Conservation (phyloP, 176 grass and related monocot genomes). For the Raddia distichophylla region DNA sequence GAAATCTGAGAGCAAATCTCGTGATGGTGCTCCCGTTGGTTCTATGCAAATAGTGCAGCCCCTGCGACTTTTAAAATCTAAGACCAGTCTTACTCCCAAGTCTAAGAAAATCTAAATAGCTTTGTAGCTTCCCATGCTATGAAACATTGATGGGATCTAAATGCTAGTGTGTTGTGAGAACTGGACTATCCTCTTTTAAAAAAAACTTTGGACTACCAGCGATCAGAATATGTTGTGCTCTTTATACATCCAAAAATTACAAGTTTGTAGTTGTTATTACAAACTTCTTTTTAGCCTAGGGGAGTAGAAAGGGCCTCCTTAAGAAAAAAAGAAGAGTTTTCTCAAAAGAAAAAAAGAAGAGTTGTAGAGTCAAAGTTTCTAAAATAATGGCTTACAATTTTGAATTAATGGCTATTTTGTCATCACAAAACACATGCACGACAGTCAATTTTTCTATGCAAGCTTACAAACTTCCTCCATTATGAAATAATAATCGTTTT, state of each 20-base stretch:
- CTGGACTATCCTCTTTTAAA: no score
- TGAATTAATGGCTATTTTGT: neutral
- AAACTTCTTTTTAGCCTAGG: conserved; percentile 12
- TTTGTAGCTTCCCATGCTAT: neutral
- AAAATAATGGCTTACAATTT: neutral
- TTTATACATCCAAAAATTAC: conserved; percentile 7
- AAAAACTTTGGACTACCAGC: neutral
- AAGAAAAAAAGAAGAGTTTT: no score
- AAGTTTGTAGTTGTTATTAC: conserved; percentile 20
- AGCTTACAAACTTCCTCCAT: no score
- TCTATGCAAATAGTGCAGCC: no score
- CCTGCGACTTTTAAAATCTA: no score
- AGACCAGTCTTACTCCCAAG: conserved; percentile 19
- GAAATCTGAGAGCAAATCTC: conserved; percentile 21
- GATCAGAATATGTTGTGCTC: neutral
- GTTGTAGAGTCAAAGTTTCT: conserved; percentile 2
- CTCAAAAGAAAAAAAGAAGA: no score
- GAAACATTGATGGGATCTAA: neutral
- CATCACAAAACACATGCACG: neutral
- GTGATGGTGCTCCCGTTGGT: no score
- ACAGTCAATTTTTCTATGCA: neutral
- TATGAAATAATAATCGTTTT: no score
- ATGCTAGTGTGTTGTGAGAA: neutral
- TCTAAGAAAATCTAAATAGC: neutral
- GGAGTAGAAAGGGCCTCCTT: conserved; percentile 32